Conservation (phyloP, 2,329 filamentous ascomycete genomes). For the Calonectria pteridis region DNA sequence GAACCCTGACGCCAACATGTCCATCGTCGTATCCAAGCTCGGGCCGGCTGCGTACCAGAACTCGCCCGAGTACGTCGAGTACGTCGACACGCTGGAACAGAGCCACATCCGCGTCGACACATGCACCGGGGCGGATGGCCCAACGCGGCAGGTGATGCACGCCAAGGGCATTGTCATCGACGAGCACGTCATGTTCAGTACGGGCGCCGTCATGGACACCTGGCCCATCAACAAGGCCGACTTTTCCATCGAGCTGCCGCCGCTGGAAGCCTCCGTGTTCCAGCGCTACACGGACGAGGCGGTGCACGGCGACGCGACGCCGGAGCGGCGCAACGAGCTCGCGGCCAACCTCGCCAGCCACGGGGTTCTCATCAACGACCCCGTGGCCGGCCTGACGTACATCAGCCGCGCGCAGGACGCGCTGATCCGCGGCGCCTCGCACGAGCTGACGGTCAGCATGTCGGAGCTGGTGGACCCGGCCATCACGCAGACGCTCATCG, state of each 20-base stretch:
- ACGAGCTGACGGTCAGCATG: neutral
- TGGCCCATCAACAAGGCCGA: conserved; percentile 8
- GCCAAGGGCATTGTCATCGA: conserved; percentile 3
- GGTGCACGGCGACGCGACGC: neutral
- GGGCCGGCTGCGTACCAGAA: neutral
- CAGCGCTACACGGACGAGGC: neutral
- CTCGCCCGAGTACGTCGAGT: neutral
- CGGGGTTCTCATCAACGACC: neutral
- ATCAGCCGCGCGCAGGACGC: conserved; percentile 4
- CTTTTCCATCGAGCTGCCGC: neutral
- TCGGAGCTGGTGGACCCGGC: neutral
- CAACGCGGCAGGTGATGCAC: conserved; percentile 1
- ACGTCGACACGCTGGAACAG: neutral
- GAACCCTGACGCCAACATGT: neutral
- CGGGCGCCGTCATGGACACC: conserved; percentile 1
- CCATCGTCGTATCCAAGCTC: neutral
- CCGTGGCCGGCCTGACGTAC: neutral
- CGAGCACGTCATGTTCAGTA: neutral
- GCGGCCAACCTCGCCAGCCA: neutral
- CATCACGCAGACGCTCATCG: neutral
- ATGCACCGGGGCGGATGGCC: neutral
- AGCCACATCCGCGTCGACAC: neutral
- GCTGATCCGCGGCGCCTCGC: neutral
- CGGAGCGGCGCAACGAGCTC: neutral
- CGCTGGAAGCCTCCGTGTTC: neutral